These are phyloP conservation scores for Ophiostoma novo-ulmi DNA, from an alignment of 2,329 filamentous ascomycete genomes.

Conservation along the genomic window DNA sequence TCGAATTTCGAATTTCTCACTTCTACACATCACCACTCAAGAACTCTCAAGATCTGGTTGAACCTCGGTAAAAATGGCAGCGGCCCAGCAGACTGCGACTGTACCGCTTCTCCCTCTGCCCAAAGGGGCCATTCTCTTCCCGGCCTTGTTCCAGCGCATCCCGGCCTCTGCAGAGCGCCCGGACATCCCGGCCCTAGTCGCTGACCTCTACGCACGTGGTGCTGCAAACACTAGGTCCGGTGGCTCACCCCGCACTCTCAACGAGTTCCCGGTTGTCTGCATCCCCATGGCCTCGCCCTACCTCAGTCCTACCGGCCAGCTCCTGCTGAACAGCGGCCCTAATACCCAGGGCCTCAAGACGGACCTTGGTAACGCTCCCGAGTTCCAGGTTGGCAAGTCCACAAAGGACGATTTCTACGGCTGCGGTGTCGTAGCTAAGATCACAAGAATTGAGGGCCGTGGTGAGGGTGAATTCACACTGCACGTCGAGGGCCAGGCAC, in stretches of 20 bases:
- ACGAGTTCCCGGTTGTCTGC: constrained; percentile 74
- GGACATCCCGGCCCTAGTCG: constrained; percentile 83
- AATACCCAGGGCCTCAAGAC: constrained; percentile 38
- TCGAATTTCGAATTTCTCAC: no score
- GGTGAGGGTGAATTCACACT: constrained; percentile 72
- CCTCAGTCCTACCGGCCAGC: constrained; percentile 68
- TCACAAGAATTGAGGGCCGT: constrained; percentile 70
- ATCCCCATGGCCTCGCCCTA: constrained; percentile 75
- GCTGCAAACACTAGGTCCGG: constrained; percentile 41
- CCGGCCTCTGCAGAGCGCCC: constrained; percentile 72
- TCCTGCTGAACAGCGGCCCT: constrained; percentile 61
- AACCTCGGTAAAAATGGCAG: constrained; percentile 19
- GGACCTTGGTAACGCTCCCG: constrained; percentile 41
- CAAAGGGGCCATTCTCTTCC: constrained; percentile 74
- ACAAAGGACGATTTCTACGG: constrained; percentile 70
- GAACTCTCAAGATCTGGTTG: not conserved
- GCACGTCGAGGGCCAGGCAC: constrained; percentile 76
- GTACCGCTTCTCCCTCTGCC: constrained; percentile 79
- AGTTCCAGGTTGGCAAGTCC: constrained; percentile 54
- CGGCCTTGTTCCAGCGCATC: constrained; percentile 78
- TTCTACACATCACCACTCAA: no score
- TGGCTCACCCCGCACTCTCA: constrained; percentile 58
- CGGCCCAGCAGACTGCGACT: constrained; percentile 40
- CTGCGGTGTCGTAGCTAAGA: constrained; percentile 76
- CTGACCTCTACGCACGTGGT: constrained; percentile 74